These are phyloP conservation scores for Chrysanthemum makinoi DNA, from an alignment of 129 eudicot species.

Conservation along the genomic window DNA sequence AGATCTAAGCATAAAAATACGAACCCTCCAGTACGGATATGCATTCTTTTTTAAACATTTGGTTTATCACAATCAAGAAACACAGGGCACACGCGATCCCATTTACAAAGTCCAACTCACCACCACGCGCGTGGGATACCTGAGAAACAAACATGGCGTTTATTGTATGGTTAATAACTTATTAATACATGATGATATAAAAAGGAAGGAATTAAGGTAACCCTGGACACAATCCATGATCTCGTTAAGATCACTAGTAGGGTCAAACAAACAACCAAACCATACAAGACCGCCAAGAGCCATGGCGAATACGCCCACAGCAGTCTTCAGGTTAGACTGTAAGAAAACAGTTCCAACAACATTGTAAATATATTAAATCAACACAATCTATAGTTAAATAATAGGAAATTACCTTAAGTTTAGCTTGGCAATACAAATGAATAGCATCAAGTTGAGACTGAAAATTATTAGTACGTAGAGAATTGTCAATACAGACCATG, in stretches of 20 bases:
- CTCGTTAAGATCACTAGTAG: not conserved
- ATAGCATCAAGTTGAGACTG: too few relatives aligned
- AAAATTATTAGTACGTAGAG: too few relatives aligned
- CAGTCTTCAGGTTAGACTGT: not conserved
- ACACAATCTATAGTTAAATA: not conserved
- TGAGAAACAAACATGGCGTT: too few relatives aligned
- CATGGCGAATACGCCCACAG: not conserved
- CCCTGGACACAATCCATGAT: not conserved
- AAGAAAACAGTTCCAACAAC: not conserved
- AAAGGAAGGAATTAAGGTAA: too few relatives aligned
- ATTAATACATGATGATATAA: not conserved
- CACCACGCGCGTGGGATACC: too few relatives aligned
- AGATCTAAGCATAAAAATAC: not conserved
- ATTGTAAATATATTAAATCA: not conserved
- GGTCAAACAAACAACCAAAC: not conserved
- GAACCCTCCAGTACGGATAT: not conserved
- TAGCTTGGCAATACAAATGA: too few relatives aligned
- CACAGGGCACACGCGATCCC: not conserved
- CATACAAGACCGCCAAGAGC: too few relatives aligned
- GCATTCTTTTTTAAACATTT: not conserved
- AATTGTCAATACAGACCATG: too few relatives aligned
- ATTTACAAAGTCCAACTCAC: too few relatives aligned
- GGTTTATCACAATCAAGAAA: not conserved
- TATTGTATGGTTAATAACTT: not conserved
- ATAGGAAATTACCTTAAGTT: not conserved